Evolutionary conservation across 169 alveolate species (phyloP).

Genomic region (Plasmodium chabaudi): DNA sequence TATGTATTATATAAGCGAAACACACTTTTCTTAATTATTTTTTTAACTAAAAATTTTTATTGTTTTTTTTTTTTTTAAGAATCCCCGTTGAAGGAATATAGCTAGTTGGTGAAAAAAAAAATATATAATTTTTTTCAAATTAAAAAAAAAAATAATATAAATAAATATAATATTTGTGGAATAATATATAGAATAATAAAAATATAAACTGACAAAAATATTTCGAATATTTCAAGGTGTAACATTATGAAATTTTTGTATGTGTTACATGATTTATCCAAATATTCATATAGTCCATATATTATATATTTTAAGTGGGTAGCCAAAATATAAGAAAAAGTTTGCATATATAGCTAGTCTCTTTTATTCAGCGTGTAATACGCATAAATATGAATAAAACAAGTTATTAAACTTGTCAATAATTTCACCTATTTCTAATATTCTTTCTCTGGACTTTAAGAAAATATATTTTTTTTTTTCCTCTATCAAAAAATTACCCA

Average conservation of each 20-base stretch:
- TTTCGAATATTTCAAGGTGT: no score
- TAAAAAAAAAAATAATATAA: not conserved
- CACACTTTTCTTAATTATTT: no score
- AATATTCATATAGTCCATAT: no score
- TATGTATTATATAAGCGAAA: no score
- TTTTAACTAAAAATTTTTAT: no score
- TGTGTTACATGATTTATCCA: no score
- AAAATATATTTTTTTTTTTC: slow-evolving; percentile 68
- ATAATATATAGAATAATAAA: no score
- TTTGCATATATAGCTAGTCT: not conserved
- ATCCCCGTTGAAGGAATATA: not conserved
- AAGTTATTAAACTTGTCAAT: slow-evolving; percentile 41
- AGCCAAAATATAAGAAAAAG: not conserved
- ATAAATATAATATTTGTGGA: not conserved
- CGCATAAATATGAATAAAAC: slow-evolving; percentile 41
- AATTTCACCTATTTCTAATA: slow-evolving; percentile 50
- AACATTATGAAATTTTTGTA: no score
- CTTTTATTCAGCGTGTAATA: slow-evolving; percentile 17
- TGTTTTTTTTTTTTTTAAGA: slow-evolving; percentile 4
- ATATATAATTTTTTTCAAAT: not conserved
- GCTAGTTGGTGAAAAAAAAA: not conserved
- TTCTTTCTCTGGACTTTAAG: slow-evolving; percentile 52
- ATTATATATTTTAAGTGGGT: no score
- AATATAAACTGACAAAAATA: no score
- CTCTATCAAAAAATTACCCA: slow-evolving; percentile 36